Conservation (phyloP, 2,329 filamentous ascomycete species). For the Aspergillus aculeatinus region DNA sequence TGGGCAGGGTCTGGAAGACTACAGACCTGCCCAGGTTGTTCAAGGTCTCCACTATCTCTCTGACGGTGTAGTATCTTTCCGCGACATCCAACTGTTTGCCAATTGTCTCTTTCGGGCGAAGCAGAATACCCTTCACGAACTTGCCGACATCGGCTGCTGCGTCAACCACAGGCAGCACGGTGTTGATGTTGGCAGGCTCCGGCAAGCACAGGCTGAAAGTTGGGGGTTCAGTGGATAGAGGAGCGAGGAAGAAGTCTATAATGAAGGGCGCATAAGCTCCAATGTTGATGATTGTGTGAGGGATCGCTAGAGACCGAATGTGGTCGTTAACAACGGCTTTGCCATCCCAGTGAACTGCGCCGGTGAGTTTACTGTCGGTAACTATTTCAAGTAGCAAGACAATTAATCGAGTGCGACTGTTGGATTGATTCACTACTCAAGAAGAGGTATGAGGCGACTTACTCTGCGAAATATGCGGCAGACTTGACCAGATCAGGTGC, state of each 20-base stretch:
- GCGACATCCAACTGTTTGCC: constrained; percentile 48
- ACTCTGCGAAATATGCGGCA: too few relatives aligned
- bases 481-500: too few relatives aligned
- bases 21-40: constrained; percentile 38
- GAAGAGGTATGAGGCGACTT: too few relatives aligned
- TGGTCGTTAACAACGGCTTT: constrained; percentile 56
- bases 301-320: constrained; percentile 35
- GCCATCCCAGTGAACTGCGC: constrained; percentile 53
- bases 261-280: constrained; percentile 10
- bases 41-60: constrained; percentile 44
- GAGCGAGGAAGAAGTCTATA: background rate
- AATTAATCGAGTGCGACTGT: too few relatives aligned
- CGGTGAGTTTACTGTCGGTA: constrained; percentile 26
- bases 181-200: background rate
- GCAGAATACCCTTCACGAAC: constrained; percentile 30
- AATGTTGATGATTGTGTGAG: constrained; percentile 18
- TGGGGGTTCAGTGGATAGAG: background rate
- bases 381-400: constrained; percentile 15
- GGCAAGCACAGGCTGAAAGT: constrained; percentile 1
- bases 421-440: too few relatives aligned
- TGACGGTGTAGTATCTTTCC: constrained; percentile 42
- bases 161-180: constrained; percentile 13
- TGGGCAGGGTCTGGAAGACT: background rate
- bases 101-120: constrained; percentile 38
- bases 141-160: constrained; percentile 17